Evolutionary conservation across 1,139 yeast genomes (phyloP).

Genomic region (Lodderomyces beijingensis): DNA sequence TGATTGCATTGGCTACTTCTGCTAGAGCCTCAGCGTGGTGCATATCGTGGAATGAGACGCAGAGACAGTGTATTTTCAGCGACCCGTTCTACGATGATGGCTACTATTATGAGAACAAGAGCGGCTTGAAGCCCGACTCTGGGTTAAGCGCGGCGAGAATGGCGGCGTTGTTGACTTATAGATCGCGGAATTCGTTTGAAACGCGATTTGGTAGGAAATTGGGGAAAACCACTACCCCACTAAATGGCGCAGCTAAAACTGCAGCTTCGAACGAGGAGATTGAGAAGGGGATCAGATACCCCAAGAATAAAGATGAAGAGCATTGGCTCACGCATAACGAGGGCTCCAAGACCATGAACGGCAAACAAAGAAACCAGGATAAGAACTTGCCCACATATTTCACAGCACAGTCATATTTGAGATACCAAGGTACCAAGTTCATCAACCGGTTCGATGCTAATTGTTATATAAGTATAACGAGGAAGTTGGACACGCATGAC

Average conservation of each 20-base stretch:
- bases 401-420: constrained; percentile 89
- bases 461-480: constrained; percentile 88
- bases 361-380: constrained; percentile 15
- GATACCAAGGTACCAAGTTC: constrained; percentile 92
- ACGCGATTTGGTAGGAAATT: constrained; percentile 79
- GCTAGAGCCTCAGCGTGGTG: constrained; percentile 98
- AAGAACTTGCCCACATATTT: constrained; percentile 76
- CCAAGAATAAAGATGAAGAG: constrained; percentile 43
- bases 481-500: constrained; percentile 94
- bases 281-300: constrained; percentile 24
- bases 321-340: constrained; percentile 44
- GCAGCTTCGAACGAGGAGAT: constrained; percentile 7
- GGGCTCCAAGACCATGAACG: constrained; percentile 26
- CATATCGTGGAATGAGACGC: constrained; percentile 98
- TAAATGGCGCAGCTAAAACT: neutral
- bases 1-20: constrained; percentile 87
- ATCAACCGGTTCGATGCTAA: constrained; percentile 90
- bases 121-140: constrained; percentile 61
- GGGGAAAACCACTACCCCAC: constrained; percentile 9
- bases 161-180: constrained; percentile 90
- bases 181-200: constrained; percentile 91
- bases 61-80: constrained; percentile 89
- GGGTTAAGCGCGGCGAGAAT: constrained; percentile 96
- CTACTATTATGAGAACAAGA: constrained; percentile 59
- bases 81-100: constrained; percentile 94